phyloP scores from a whole-genome alignment of 305 asterid genomes.

The Fraxinus baroniana region DNA sequence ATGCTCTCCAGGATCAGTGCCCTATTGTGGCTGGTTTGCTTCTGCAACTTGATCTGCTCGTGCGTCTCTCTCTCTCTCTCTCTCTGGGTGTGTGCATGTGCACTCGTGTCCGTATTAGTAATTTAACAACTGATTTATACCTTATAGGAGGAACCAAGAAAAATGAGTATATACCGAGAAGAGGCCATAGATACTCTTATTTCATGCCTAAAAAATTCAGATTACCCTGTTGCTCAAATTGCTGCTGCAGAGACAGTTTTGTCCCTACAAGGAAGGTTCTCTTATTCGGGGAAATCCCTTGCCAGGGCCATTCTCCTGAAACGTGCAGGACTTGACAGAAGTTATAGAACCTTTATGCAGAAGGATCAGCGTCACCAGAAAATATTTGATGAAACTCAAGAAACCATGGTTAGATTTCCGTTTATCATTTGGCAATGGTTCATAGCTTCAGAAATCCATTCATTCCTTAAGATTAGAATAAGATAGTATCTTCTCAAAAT shows the following conservation, averaged over 20 bases:
- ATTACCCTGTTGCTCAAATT: slow-evolving; percentile 56
- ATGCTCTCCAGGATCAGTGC: slow-evolving; percentile 51
- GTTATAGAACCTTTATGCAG: slow-evolving; percentile 39
- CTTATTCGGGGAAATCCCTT: slow-evolving; percentile 71
- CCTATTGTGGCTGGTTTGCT: slow-evolving; percentile 76
- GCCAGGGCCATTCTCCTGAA: slow-evolving; percentile 63
- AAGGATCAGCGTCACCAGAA: slow-evolving; percentile 47
- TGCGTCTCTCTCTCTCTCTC: slow-evolving; percentile 24
- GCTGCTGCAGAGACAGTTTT: slow-evolving; percentile 72
- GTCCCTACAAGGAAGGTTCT: slow-evolving; percentile 75
- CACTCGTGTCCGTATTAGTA: background rate
- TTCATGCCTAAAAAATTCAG: slow-evolving; percentile 67
- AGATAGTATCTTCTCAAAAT: background rate
- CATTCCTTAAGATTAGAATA: background rate
- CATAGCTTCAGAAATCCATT: background rate
- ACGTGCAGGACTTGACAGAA: slow-evolving; percentile 59
- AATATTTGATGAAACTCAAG: slow-evolving; percentile 40
- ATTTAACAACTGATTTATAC: background rate
- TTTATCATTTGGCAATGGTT: background rate
- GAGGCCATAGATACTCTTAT: slow-evolving; percentile 75
- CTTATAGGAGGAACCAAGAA: slow-evolving; percentile 75
- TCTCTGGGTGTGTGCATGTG: background rate
- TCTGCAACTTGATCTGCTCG: slow-evolving; percentile 85
- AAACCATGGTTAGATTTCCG: slow-evolving; percentile 43
- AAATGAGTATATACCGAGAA: slow-evolving; percentile 88